Conservation (phyloP, 1,284 basidiomycete genomes). For the Schizophyllum amplum region DNA sequence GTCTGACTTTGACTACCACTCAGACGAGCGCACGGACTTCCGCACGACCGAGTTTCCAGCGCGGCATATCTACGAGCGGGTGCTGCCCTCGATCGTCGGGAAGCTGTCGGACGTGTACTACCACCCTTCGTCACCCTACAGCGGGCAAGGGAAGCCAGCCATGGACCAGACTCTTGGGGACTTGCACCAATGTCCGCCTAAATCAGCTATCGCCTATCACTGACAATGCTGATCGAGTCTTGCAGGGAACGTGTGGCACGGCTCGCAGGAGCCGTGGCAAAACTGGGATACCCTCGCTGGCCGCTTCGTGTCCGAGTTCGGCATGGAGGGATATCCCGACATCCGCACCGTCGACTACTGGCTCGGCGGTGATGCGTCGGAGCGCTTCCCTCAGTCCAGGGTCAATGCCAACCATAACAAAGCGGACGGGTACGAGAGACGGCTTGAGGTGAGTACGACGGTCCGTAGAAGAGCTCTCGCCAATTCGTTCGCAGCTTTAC, state of each 20-base stretch:
- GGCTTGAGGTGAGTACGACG: no score
- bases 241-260: constrained; percentile 88
- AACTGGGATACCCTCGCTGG: constrained; percentile 84
- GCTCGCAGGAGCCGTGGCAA: constrained; percentile 79
- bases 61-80: constrained; percentile 79
- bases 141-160: constrained; percentile 66
- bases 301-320: constrained; percentile 85
- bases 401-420: constrained; percentile 83
- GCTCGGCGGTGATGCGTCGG: constrained; percentile 59
- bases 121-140: constrained; percentile 82
- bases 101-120: constrained; percentile 67
- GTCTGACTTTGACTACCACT: constrained; percentile 77
- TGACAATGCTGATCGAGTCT: no score
- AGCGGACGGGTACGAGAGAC: constrained; percentile 79
- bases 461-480: no score
- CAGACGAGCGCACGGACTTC: constrained; percentile 75
- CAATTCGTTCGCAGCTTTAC: no score
- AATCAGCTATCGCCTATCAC: constrained; percentile 1
- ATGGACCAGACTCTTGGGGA: constrained; percentile 76
- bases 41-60: constrained; percentile 80
- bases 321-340: constrained; percentile 81
- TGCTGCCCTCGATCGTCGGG: constrained; percentile 67
- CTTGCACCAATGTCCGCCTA: constrained; percentile 69
- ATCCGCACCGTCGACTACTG: constrained; percentile 81
- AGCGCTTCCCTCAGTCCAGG: constrained; percentile 82